phyloP scores from a whole-genome alignment of 73 alveolate species.

The Uronychia setigera region DNA sequence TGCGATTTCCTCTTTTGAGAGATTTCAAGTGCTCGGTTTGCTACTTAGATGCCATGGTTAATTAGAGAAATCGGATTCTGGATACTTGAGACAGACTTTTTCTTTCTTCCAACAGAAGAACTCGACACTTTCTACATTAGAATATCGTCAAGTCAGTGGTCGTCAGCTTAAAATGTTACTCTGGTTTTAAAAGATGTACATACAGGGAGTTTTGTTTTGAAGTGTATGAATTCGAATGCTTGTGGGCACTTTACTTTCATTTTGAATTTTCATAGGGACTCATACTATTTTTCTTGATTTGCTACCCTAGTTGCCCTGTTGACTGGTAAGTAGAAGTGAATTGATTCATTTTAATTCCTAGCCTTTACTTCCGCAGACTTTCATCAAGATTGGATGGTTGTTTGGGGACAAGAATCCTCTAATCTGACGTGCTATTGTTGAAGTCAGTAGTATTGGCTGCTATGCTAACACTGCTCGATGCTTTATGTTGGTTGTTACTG shows the following conservation, averaged over 20 bases:
- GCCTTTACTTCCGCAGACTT: too few species aligned
- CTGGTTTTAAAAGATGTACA: not conserved
- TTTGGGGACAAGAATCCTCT: too few species aligned
- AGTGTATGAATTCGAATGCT: not conserved
- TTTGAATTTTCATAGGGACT: not conserved
- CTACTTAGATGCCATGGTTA: not conserved
- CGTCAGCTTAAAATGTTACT: not conserved
- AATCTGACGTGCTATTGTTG: not conserved
- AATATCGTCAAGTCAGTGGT: not conserved
- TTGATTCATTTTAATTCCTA: not conserved
- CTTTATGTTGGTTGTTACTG: too few species aligned
- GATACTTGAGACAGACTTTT: too few species aligned
- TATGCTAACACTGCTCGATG: too few species aligned
- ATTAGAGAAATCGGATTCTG: not conserved
- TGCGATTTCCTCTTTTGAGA: not conserved
- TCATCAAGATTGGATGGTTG: too few species aligned
- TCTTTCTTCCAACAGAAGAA: not conserved
- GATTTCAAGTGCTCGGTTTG: not conserved
- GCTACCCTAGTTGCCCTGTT: not conserved
- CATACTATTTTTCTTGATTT: not conserved
- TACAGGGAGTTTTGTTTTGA: not conserved
- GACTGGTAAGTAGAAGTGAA: not conserved
- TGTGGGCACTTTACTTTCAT: not conserved
- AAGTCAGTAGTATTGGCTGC: too few species aligned
- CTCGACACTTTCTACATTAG: not conserved